phyloP scores from a whole-genome alignment of 371 early-diverging fungal genomes.

The Mortierella sp. region DNA sequence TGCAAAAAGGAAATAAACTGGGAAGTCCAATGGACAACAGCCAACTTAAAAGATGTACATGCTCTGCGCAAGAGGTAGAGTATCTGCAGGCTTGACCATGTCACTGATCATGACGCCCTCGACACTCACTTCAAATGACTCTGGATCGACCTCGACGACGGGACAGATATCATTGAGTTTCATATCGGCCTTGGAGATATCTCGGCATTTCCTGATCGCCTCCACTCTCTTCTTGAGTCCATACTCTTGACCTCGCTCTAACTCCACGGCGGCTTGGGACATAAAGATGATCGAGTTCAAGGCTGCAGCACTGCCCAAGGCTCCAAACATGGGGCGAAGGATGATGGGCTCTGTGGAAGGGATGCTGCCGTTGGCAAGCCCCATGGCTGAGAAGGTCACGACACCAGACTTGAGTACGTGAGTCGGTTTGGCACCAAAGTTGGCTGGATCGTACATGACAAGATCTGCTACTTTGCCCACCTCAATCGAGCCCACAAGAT shows the following conservation, averaged over 20 bases:
- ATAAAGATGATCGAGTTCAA: constrained; percentile 81
- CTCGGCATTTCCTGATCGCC: constrained; percentile 81
- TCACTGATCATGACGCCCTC: constrained; percentile 75
- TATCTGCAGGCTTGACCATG: constrained; percentile 75
- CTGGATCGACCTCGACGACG: constrained; percentile 86
- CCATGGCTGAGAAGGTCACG: constrained; percentile 85
- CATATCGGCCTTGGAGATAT: constrained; percentile 86
- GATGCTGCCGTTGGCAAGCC: constrained; percentile 92
- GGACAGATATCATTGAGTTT: constrained; percentile 84
- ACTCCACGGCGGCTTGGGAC: constrained; percentile 76
- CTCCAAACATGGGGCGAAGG: constrained; percentile 86
- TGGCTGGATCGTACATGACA: constrained; percentile 83
- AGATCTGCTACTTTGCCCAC: constrained; percentile 93
- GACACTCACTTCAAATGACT: constrained; percentile 86
- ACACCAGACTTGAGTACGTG: constrained; percentile 89
- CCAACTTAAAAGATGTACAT: constrained; percentile 75
- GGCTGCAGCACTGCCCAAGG: constrained; percentile 66
- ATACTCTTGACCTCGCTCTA: constrained; percentile 65
- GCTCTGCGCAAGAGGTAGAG: constrained; percentile 80
- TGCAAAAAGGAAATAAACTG: too few species aligned
- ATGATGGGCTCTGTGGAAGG: constrained; percentile 92
- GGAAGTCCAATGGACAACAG: background rate
- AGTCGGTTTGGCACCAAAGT: constrained; percentile 91
- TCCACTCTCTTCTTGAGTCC: constrained; percentile 74
- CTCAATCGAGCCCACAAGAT: constrained; percentile 92